Evolutionary conservation across 345 rosid species (phyloP), one percentile per base, ranked within the genome.

Genomic region (Eutrema japonicum): DNA sequence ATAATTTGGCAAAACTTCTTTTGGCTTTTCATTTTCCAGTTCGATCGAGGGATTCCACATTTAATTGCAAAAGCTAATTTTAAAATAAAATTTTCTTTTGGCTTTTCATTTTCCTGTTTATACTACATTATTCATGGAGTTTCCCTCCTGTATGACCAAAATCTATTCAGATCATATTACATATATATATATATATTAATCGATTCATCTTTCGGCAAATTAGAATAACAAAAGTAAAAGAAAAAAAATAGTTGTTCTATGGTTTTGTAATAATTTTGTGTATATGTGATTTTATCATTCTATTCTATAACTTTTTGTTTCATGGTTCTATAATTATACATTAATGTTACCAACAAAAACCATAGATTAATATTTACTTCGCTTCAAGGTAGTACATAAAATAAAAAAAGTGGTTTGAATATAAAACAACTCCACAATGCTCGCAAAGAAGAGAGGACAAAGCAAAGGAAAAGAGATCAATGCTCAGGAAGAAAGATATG

Each of bases 371-470:
- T 33, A 73, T 8, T 27, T 64, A 13, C 40, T 8, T 59, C 51
- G 53, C 46, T 66, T 66, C 78, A 8, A 74, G 72, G 45, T 40
- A 48, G 59, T 41, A 58, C 54, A 43, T 27, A 43, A 35, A 14
- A 51, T 38, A 11, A 38, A 37, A 37, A 60, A 72, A 58, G 66
- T 63, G 18, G 33, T 48, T 3, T 64, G 27, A 40, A 40, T 55
- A 70, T 70, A 70, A 54, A 64, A 63, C 71, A 77, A 77, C 61
- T 70, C 80, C 76, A 70, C 80, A 64, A 64, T 64, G 68, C 48
- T 77, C 41, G 55, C 72, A 71, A 77, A 77, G 67, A 70, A 64
- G 42, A 70, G 13, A 13, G 7, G 75, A 63, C 52, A 45, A 45
- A 37, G 52, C 16, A 45, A 62, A 46, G 50, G 10, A 3, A 32